These are phyloP conservation scores for Podaxis sp. DNA, from an alignment of 768 basidiomycete genomes.

Conservation along the genomic window DNA sequence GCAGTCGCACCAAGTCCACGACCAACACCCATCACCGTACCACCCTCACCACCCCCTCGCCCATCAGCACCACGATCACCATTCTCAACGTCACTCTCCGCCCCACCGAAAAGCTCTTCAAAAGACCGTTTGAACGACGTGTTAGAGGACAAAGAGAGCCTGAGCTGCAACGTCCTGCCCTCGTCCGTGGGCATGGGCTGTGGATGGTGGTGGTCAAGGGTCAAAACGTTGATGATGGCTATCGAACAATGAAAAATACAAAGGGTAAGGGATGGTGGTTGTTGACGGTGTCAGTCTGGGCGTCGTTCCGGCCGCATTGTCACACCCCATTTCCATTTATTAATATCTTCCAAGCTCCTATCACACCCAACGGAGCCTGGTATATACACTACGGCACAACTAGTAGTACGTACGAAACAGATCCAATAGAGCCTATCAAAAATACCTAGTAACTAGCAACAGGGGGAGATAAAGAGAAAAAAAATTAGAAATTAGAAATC, in stretches of 20 bases:
- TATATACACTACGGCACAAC: background rate
- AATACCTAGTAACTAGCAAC: too few relatives aligned
- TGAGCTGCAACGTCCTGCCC: conserved; percentile 4
- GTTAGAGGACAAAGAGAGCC: background rate
- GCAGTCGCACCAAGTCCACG: background rate
- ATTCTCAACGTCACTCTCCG: conserved; percentile 2
- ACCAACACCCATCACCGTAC: background rate
- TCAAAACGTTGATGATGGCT: too few relatives aligned
- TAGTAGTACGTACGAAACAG: background rate
- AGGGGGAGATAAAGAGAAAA: background rate
- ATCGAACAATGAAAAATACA: background rate
- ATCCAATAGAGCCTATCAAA: too few relatives aligned
- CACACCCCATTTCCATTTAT: background rate
- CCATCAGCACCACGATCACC: background rate
- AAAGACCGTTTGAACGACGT: conserved; percentile 10
- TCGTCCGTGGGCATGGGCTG: background rate
- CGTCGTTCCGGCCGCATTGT: background rate
- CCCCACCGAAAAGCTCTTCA: conserved; percentile 8
- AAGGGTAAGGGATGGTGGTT: background rate
- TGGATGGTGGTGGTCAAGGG: too few relatives aligned
- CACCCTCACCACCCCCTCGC: background rate
- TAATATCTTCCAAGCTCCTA: background rate
- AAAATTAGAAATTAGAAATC: background rate
- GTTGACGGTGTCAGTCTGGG: background rate
- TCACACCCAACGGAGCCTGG: background rate